Evolutionary conservation across 768 basidiomycete species (phyloP).

Genomic region (Naganishia onofrii): DNA sequence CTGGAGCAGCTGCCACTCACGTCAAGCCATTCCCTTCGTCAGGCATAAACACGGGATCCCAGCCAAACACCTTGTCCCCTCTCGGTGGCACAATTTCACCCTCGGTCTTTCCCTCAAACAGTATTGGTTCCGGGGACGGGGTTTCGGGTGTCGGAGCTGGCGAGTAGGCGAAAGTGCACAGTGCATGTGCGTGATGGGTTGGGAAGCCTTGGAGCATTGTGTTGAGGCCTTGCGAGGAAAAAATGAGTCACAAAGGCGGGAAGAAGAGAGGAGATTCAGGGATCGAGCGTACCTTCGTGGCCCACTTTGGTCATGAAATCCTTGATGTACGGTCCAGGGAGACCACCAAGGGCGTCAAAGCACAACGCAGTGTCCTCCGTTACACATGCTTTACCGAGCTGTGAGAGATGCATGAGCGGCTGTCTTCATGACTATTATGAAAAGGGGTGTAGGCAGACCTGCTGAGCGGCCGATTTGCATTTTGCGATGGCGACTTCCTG

Average conservation of each 20-base stretch:
- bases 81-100: conserved; percentile 84
- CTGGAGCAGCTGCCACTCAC: conserved; percentile 57
- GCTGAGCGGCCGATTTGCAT: conserved; percentile 76
- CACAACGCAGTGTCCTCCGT: conserved; percentile 86
- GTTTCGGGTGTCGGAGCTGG: conserved; percentile 56
- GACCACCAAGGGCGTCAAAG: conserved; percentile 79
- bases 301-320: conserved; percentile 79
- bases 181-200: conserved; percentile 75
- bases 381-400: conserved; percentile 49
- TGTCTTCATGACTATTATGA: background rate
- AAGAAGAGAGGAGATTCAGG: no score
- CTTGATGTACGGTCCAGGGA: conserved; percentile 98
- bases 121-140: conserved; percentile 71
- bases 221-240: conserved; percentile 63
- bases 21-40: conserved; percentile 68
- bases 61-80: conserved; percentile 77
- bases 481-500: conserved; percentile 85
- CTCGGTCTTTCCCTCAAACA: conserved; percentile 83
- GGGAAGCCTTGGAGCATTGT: conserved; percentile 74
- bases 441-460: conserved; percentile 56
- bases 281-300: conserved; percentile 75
- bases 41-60: conserved; percentile 85
- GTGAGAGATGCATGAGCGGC: background rate
- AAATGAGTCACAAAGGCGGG: background rate
- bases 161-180: conserved; percentile 95